A percentile compares a stretch with the other conserved stretches of the same genome.
Evolutionary conservation across 306 rosid species (phyloP).

Genomic region (Citrullus colocynthis): DNA sequence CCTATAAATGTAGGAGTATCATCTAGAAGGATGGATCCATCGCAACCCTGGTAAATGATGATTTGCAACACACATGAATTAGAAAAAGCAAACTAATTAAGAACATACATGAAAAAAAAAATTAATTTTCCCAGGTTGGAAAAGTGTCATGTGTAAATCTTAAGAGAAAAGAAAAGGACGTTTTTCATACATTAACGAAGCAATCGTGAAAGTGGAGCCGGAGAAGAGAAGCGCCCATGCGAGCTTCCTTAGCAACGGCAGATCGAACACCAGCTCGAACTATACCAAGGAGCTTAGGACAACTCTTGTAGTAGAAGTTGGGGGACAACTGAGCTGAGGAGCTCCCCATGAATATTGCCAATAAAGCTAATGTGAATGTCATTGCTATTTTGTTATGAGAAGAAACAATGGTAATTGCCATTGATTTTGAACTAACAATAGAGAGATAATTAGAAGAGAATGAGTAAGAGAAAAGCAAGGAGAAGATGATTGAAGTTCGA

Average conservation of each 20-base stretch:
- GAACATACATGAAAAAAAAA: too few relatives aligned
- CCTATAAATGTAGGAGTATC: constrained; percentile 43
- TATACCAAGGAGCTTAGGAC: constrained; percentile 36
- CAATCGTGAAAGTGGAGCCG: constrained; percentile 81
- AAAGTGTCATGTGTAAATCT: not conserved
- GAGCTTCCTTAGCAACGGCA: constrained; percentile 44
- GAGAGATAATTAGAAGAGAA: too few relatives aligned
- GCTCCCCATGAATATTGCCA: not conserved
- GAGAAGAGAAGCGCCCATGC: constrained; percentile 70
- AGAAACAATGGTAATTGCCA: too few relatives aligned
- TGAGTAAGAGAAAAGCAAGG: too few relatives aligned
- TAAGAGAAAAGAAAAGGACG: too few relatives aligned
- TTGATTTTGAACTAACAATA: too few relatives aligned
- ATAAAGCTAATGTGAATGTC: not conserved
- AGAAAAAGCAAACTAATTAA: too few relatives aligned
- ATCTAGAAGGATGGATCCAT: constrained; percentile 62
- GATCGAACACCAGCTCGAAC: constrained; percentile 34
- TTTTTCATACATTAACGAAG: constrained; percentile 44
- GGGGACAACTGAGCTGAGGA: constrained; percentile 32
- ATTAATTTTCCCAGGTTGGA: too few relatives aligned
- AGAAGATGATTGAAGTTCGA: not conserved
- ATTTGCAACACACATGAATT: too few relatives aligned
- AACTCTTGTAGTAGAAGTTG: constrained; percentile 33
- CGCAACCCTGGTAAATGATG: constrained; percentile 50
- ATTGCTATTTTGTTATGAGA: not conserved